Evolutionary conservation across 345 rosid genomes (phyloP).

Genomic region (Gossypium stocksii): DNA sequence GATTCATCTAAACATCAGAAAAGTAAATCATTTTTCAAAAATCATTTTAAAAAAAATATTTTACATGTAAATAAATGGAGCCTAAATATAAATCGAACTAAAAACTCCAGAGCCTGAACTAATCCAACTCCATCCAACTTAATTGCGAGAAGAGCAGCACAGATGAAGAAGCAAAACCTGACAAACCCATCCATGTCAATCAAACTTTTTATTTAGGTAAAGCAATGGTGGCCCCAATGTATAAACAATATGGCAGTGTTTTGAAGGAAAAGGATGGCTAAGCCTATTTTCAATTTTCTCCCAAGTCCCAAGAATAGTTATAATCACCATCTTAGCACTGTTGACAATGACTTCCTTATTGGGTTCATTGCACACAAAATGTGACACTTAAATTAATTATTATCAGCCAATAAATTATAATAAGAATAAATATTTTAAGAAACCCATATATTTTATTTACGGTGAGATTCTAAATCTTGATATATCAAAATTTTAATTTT

Average conservation of each 20-base stretch:
- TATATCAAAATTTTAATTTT: no score
- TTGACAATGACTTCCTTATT: neutral
- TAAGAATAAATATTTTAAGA: no score
- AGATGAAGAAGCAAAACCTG: neutral
- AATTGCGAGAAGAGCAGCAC: neutral
- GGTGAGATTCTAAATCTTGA: no score
- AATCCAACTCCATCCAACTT: neutral
- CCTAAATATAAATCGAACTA: no score
- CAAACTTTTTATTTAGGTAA: neutral
- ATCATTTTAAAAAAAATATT: no score
- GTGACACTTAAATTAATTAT: neutral
- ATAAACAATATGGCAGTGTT: neutral
- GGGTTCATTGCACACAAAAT: conserved; percentile 3
- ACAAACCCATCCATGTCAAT: neutral
- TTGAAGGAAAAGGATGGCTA: neutral
- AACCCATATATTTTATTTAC: no score
- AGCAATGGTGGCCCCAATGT: neutral
- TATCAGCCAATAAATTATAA: no score
- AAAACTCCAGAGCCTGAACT: no score
- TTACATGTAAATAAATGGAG: no score
- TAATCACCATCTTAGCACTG: neutral
- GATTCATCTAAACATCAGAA: no score
- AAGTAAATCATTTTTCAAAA: no score
- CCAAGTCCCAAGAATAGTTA: neutral
- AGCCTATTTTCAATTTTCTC: neutral